Percentiles rank a stretch among this genome's conserved stretches.
Evolutionary conservation across 2,329 filamentous ascomycete genomes (phyloP).

Genomic region (Colletotrichum musicola): DNA sequence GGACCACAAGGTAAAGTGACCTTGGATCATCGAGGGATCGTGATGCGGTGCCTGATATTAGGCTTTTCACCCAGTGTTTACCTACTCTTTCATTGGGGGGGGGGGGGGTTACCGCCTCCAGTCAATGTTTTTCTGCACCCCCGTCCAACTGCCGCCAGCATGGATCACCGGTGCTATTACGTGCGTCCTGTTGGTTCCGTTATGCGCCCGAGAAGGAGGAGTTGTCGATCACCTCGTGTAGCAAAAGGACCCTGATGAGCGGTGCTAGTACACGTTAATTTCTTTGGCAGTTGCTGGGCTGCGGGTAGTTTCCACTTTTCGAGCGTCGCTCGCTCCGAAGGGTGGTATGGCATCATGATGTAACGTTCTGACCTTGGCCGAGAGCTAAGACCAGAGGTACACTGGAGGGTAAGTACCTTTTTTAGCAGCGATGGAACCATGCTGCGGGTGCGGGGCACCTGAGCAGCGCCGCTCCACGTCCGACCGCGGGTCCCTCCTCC

Average conservation of each 20-base stretch:
- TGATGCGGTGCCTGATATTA: too few relatives aligned
- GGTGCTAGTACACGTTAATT: neutral
- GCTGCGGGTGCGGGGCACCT: neutral
- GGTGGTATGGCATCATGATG: conserved; percentile 36
- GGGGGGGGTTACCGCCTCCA: too few relatives aligned
- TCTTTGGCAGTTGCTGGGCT: neutral
- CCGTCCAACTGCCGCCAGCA: too few relatives aligned
- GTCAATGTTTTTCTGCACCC: too few relatives aligned
- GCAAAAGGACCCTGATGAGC: neutral
- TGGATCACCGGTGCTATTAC: neutral
- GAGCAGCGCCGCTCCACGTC: neutral
- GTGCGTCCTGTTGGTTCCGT: neutral
- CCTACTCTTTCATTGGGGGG: too few relatives aligned
- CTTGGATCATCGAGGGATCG: too few relatives aligned
- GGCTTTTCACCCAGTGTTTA: too few relatives aligned
- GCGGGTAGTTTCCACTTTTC: too few relatives aligned
- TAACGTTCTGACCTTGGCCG: conserved; percentile 37
- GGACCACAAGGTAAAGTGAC: too few relatives aligned
- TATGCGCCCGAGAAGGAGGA: too few relatives aligned
- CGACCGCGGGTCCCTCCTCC: neutral
- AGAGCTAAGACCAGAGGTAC: neutral
- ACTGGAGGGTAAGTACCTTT: too few relatives aligned
- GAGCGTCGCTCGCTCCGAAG: neutral
- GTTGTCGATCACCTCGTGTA: conserved; percentile 21
- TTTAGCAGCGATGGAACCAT: neutral